phyloP scores from a whole-genome alignment of 805 yeast genomes.

The Yarrowia sp. region DNA sequence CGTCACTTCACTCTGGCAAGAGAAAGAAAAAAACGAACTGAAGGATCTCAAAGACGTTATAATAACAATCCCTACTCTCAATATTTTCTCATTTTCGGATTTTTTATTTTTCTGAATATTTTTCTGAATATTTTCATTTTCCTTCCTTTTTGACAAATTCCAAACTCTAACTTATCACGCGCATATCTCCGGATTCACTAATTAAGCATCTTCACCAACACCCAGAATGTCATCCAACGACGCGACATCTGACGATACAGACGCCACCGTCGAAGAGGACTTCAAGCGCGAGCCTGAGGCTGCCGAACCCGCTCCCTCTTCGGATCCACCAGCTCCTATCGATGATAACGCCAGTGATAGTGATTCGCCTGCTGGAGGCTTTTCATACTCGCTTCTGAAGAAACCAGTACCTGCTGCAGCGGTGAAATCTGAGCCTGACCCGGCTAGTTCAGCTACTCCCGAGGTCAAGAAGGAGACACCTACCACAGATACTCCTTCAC shows the following conservation, averaged over 20 bases:
- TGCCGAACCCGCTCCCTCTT: background rate
- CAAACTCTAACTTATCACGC: background rate
- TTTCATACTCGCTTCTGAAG: background rate
- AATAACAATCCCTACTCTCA: too few species aligned
- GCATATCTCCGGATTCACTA: background rate
- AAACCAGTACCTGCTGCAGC: too few species aligned
- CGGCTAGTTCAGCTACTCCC: background rate
- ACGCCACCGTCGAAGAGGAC: conserved; percentile 21
- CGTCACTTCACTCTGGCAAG: too few species aligned
- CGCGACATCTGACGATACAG: conserved; percentile 25
- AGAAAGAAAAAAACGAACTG: too few species aligned
- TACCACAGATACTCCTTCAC: background rate
- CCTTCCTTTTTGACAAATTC: background rate
- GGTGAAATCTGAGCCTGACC: background rate
- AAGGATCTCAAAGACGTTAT: too few species aligned
- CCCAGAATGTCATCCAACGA: conserved; percentile 18
- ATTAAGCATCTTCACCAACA: background rate
- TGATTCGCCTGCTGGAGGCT: background rate
- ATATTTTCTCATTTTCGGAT: too few species aligned
- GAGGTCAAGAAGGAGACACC: background rate
- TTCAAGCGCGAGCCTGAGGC: conserved; percentile 1
- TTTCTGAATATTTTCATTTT: too few species aligned
- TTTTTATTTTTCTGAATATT: too few species aligned
- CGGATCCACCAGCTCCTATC: background rate
- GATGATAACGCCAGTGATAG: background rate